Evolutionary conservation across 2,329 filamentous ascomycete genomes (phyloP), one percentile per base, ranked within the genome.

Genomic region (Claviceps purpurea): DNA sequence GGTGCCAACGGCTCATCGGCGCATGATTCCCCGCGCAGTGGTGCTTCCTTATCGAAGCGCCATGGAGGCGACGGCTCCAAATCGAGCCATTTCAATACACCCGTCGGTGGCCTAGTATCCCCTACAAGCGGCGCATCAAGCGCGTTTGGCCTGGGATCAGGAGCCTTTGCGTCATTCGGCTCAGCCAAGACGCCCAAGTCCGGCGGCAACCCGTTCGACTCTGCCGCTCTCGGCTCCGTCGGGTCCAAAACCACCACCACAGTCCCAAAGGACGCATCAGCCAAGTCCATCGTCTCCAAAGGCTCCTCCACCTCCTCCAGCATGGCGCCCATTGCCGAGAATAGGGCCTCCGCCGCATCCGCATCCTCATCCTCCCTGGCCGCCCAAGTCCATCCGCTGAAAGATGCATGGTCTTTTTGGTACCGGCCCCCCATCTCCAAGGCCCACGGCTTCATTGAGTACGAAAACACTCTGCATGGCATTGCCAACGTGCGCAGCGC

Each of bases 361-460:
- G 30, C 30, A 34, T 34, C 30, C 10, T 11, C 30, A n/a, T 65
- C 70, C 52, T 68, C 69, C 50, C 66, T 68, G 51, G 68, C 71
- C 53, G 60, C 70, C 53, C 71, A 74, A 60, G 61, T 65, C 55
- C 69, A 71, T 57, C 76, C 79, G 55, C 76, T 97, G 61, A 89
- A 87, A 70, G 84, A 89, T 68, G 84, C 83, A 57, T 98, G 93
- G 93, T 84, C 95, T 38, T 89, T 97, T 67, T 97, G 93, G 89
- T 98, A 94, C 70, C 82, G 93, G 54, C 93, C 93, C 41, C 93
- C 93, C 49, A 95, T 94, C 61, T 90, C 89, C 59, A 98, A 98
- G 73, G 93, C 91, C 58, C 91, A 93, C 63, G 81, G 81, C 42
- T 84, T 76, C 63, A 79, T 84, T 61, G 91, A 97, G 69, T 98